A percentile compares a stretch with the other conserved stretches of the same genome.
Conservation (phyloP, 495 filamentous ascomycete species). For the Lasiosphaeris hirsuta region DNA sequence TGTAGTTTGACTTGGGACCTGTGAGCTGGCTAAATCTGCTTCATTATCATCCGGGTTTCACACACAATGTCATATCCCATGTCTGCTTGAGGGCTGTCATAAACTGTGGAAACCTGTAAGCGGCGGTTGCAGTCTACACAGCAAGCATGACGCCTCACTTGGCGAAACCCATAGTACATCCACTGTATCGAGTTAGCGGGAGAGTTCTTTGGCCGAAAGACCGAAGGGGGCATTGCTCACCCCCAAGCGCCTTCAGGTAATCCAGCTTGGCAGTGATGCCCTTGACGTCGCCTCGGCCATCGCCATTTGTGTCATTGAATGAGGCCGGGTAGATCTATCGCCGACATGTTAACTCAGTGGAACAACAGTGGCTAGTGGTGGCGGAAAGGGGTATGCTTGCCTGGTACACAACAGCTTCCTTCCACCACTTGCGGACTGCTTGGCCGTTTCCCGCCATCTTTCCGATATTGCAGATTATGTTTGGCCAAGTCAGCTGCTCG, state of each 20-base stretch:
- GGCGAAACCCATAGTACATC: constrained; percentile 7
- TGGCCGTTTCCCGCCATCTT: neutral
- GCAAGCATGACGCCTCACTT: neutral
- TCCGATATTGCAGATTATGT: neutral
- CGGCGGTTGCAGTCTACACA: no score
- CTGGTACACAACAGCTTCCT: constrained; percentile 6
- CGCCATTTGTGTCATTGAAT: constrained; percentile 9
- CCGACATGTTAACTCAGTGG: neutral
- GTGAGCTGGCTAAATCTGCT: neutral
- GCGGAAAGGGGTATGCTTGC: neutral
- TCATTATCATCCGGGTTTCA: neutral
- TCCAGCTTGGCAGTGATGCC: constrained; percentile 10
- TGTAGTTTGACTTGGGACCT: constrained; percentile 50
- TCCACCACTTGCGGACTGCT: constrained; percentile 1
- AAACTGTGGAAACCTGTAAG: neutral
- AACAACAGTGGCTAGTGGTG: no score
- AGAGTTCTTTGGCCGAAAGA: neutral
- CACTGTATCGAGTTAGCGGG: neutral
- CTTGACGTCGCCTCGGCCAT: constrained; percentile 11
- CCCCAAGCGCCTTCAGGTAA: constrained; percentile 8
- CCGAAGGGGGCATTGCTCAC: neutral
- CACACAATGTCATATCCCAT: constrained; percentile 9
- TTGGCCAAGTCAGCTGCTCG: no score
- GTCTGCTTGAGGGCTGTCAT: constrained; percentile 5
- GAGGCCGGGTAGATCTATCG: neutral